Evolutionary conservation across 1,284 basidiomycete species (phyloP), one percentile per base, ranked within the genome.

Genomic region (Apiotrichum akiyoshidainum): DNA sequence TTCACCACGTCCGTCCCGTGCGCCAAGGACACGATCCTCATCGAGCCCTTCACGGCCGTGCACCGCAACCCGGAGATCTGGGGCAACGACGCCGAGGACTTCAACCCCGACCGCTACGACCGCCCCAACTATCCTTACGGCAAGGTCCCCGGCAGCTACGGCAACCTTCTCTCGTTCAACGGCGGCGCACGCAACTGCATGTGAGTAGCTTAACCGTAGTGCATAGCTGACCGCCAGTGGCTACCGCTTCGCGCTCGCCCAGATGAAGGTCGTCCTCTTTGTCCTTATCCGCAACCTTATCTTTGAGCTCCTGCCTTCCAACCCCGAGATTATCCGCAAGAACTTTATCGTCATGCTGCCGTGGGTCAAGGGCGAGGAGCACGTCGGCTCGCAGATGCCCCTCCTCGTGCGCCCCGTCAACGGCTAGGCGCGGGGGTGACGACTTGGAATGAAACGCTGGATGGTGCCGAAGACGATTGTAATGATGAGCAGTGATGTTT

Each of bases 51-150:
- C 41, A 31, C 22, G 2, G 54, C 81, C 45, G 53, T 54, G 7
- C 35, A 54, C 34, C 37, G 34, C 22, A 22, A 54, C 53, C 66
- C 65, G 55, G 78, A 77, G 40, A 72, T 87, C 41, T 90, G 86
- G 83, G 87, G 88, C 9, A 75, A 78, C 40, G 85, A 89, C 71
- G 86, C 85, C 31, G 69, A 76, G 37, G 79, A 78, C 63, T 88
- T 88, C 77, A 81, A 83, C 59, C 86, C 86, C 50, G 85, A 86
- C 67, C 79, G 86, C 49, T 87, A 34, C 46, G 46, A 55, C 46
- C 40, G 33, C 31, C 6, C 17, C 12, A 35, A 26, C 22, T 48
- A 31, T 40, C 54, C 54, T 4, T 5, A 6, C n/a, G 19, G 13
- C 12, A 63, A 75, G 35, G 77, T 85, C 31, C 83, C 81, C 39